Percentiles rank a stretch among this genome's conserved stretches.
phyloP scores from a whole-genome alignment of 2,329 filamentous ascomycete species.

The Proliferodiscus dingleyae region DNA sequence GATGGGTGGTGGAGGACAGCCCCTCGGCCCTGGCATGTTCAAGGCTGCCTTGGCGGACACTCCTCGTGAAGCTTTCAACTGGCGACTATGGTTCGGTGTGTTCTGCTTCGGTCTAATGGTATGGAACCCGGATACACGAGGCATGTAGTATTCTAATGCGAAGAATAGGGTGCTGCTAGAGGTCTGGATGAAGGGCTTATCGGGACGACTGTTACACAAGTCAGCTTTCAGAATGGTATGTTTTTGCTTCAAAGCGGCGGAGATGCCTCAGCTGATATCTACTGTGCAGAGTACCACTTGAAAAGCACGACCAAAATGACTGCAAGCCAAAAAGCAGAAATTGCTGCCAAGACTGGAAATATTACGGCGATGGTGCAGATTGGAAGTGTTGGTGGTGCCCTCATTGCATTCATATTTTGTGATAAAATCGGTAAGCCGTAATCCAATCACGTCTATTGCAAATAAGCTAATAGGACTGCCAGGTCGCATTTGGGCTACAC shows the following conservation, averaged over 20 bases:
- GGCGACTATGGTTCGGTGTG: slow-evolving; percentile 27
- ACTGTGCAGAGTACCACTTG: slow-evolving; percentile 18
- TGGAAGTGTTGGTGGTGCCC: slow-evolving; percentile 34
- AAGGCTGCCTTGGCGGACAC: slow-evolving; percentile 29
- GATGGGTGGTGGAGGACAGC: slow-evolving; percentile 15
- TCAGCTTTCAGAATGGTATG: slow-evolving; percentile 14
- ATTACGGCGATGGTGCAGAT: slow-evolving; percentile 38
- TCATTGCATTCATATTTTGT: slow-evolving; percentile 23
- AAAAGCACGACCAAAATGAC: slow-evolving; percentile 9
- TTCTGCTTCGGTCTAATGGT: slow-evolving; percentile 24
- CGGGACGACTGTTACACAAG: slow-evolving; percentile 29
- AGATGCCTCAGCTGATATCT: slow-evolving; percentile 11
- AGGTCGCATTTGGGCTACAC: slow-evolving; percentile 27
- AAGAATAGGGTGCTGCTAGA: slow-evolving; percentile 18
- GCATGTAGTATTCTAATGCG: background rate
- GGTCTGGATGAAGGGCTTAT: slow-evolving; percentile 27
- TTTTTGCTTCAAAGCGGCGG: slow-evolving; percentile 9
- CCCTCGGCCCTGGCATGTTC: slow-evolving; percentile 24
- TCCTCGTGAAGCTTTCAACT: slow-evolving; percentile 31
- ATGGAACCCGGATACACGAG: no score
- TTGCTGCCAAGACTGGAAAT: slow-evolving; percentile 33
- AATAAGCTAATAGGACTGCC: no score
- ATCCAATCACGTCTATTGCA: no score
- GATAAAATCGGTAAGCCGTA: slow-evolving; percentile 18
- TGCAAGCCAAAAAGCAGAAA: slow-evolving; percentile 22